Percentiles rank a stretch among this genome's conserved stretches.
Evolutionary conservation across 2,329 filamentous ascomycete species (phyloP).

Genomic region (Xylariales sp.): DNA sequence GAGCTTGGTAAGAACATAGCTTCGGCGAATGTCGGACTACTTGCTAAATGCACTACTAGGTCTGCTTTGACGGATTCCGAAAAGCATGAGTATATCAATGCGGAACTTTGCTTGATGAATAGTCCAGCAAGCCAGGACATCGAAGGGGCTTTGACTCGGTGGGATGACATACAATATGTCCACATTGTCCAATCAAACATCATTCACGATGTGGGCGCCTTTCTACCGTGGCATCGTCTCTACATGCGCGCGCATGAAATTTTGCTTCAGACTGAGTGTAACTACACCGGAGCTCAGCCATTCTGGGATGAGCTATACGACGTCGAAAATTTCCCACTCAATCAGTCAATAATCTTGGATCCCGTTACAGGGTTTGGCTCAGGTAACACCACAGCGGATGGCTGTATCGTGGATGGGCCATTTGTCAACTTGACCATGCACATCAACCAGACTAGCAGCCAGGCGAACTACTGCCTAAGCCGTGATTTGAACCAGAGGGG

Average conservation of each 20-base stretch:
- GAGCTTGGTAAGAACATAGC: not conserved
- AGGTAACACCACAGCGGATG: constrained; percentile 18
- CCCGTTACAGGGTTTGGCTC: constrained; percentile 23
- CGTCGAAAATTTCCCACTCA: constrained; percentile 13
- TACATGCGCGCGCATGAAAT: constrained; percentile 26
- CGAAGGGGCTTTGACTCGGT: constrained; percentile 20
- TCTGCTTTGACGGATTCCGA: constrained; percentile 14
- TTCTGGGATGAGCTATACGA: constrained; percentile 32
- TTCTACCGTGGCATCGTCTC: constrained; percentile 31
- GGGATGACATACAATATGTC: constrained; percentile 27
- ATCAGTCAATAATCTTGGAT: constrained; percentile 22
- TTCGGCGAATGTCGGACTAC: not conserved
- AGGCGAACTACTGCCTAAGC: constrained; percentile 16
- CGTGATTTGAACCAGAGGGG: constrained; percentile 15
- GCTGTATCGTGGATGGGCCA: constrained; percentile 28
- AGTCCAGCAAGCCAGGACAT: constrained; percentile 17
- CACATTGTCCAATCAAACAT: constrained; percentile 23
- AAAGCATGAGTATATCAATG: constrained; percentile 24
- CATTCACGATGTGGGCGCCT: constrained; percentile 25
- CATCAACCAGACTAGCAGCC: constrained; percentile 17
- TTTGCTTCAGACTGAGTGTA: constrained; percentile 26
- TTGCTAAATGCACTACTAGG: not conserved
- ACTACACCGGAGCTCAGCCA: constrained; percentile 17
- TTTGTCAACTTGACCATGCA: constrained; percentile 27
- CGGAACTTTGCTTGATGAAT: constrained; percentile 26